Conservation (phyloP, 148 eudicot genomes). For the Bassia scoparia region DNA sequence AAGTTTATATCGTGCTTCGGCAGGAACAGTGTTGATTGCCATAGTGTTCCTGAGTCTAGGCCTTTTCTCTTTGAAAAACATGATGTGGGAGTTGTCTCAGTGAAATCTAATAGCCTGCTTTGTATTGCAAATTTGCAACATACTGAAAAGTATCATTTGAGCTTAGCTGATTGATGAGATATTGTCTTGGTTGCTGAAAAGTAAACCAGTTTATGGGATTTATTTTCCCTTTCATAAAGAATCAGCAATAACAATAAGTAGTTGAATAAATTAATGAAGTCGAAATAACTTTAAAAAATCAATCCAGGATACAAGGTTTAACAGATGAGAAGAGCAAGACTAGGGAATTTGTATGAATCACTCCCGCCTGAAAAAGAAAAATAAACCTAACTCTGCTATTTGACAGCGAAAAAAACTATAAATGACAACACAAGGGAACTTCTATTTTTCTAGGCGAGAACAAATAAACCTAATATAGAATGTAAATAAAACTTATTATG, state of each 20-base stretch:
- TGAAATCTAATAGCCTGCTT: no score
- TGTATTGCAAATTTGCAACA: no score
- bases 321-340: neutral
- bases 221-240: neutral
- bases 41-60: no score
- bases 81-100: no score
- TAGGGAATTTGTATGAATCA: neutral
- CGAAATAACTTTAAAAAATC: neutral
- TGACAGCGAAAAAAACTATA: neutral
- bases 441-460: constrained; percentile 18
- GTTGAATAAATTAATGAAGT: neutral
- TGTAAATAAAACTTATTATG: neutral
- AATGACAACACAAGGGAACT: neutral
- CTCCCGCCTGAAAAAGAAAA: neutral
- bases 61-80: no score
- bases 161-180: no score
- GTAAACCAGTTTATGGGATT: neutral
- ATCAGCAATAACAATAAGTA: neutral
- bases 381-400: constrained; percentile 2
- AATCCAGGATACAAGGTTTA: neutral
- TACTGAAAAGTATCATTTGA: no score
- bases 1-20: no score
- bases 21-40: no score
- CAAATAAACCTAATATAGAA: constrained; percentile 11
- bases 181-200: no score